Evolutionary conservation across 2,329 filamentous ascomycete genomes (phyloP).

Genomic region (Colletotrichum higginsianum): DNA sequence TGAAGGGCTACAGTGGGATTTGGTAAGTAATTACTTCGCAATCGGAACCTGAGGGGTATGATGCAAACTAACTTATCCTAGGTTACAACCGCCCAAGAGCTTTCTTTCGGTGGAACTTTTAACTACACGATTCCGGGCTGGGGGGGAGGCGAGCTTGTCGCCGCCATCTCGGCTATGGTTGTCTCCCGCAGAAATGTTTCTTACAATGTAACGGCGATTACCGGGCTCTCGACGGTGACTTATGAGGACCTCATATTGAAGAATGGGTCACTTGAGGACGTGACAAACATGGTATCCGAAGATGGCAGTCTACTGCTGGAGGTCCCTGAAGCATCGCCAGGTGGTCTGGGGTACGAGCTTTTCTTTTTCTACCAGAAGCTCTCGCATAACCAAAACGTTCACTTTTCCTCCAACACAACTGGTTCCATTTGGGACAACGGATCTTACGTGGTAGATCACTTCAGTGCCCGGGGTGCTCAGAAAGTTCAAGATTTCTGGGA

Average conservation of each 20-base stretch:
- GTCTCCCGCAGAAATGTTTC: conserved; percentile 2
- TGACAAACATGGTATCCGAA: too few species aligned
- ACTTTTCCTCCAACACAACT: background rate
- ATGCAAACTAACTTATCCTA: too few species aligned
- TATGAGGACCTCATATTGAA: background rate
- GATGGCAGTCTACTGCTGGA: too few species aligned
- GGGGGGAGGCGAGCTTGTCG: conserved; percentile 34
- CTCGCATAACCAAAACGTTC: conserved; percentile 7
- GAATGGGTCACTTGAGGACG: too few species aligned
- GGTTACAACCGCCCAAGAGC: too few species aligned
- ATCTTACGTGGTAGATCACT: conserved; percentile 51
- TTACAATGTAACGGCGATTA: background rate
- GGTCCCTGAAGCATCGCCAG: too few species aligned
- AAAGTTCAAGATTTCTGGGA: conserved; percentile 56
- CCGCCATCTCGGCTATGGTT: background rate
- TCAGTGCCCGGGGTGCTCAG: conserved; percentile 53
- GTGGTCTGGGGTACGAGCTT: background rate
- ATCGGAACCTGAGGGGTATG: too few species aligned
- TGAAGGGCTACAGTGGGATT: conserved; percentile 53
- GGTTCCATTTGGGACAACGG: conserved; percentile 43
- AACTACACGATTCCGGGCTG: conserved; percentile 55
- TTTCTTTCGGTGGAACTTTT: conserved; percentile 39
- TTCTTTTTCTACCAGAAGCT: conserved; percentile 24
- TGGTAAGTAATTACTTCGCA: conserved; percentile 37
- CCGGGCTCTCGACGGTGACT: background rate